A percentile compares a stretch with the other conserved stretches of the same genome.
Conservation (phyloP, 2,329 filamentous ascomycete species). For the Knoxdaviesia capensis region DNA sequence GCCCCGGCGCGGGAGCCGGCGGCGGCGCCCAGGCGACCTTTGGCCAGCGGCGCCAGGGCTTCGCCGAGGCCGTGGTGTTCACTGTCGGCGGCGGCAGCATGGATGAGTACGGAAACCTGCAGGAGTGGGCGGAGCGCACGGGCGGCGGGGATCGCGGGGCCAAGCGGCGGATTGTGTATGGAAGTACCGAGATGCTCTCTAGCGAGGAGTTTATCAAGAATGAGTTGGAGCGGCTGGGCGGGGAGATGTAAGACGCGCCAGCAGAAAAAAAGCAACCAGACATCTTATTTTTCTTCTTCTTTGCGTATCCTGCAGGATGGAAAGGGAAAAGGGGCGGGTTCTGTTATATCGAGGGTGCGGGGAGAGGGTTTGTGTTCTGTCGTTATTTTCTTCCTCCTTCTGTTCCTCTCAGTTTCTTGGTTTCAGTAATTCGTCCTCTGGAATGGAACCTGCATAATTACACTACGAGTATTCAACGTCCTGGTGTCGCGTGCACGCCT, state of each 20-base stretch:
- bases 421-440: no score
- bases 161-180: conserved; percentile 75
- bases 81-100: conserved; percentile 91
- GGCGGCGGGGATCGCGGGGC: conserved; percentile 32
- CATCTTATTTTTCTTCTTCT: neutral
- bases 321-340: no score
- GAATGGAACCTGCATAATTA: no score
- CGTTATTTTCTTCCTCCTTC: neutral
- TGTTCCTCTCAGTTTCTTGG: neutral
- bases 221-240: conserved; percentile 41
- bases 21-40: conserved; percentile 65
- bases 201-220: conserved; percentile 45
- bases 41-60: conserved; percentile 75
- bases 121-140: conserved; percentile 82
- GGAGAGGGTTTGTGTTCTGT: neutral
- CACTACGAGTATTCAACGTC: no score
- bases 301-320: neutral
- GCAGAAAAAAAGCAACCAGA: neutral
- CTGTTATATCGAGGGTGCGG: no score
- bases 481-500: no score
- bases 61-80: conserved; percentile 82
- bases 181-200: conserved; percentile 68
- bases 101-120: conserved; percentile 95
- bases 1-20: conserved; percentile 21
- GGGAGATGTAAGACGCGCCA: conserved; percentile 20